A percentile compares a stretch with the other conserved stretches of the same genome.
Evolutionary conservation across 1,284 basidiomycete species (phyloP).

Genomic region (Schizophyllum commune): DNA sequence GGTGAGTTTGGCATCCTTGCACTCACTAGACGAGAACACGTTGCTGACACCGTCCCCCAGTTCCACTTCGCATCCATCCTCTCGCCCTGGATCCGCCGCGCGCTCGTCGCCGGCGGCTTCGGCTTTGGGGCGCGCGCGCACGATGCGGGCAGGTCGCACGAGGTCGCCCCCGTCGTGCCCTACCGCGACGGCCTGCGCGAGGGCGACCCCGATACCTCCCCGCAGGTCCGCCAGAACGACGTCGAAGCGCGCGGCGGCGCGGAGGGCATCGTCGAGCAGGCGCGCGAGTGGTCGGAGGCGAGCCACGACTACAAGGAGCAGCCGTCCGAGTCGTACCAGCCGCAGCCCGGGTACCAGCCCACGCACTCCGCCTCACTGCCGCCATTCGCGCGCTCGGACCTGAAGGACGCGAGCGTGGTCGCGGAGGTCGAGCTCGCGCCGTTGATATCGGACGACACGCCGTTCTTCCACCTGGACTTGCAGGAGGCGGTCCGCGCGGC

Average conservation of each 20-base stretch:
- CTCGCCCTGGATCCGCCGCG: constrained; percentile 92
- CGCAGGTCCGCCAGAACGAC: background rate
- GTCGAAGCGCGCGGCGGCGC: background rate
- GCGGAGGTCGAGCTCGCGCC: constrained; percentile 21
- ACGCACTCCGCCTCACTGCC: background rate
- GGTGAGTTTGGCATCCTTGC: constrained; percentile 29
- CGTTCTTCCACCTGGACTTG: constrained; percentile 86
- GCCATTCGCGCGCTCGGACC: too few species aligned
- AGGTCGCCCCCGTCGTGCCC: constrained; percentile 71
- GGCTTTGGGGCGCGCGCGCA: constrained; percentile 51
- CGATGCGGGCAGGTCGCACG: constrained; percentile 42
- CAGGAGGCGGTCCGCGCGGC: constrained; percentile 66
- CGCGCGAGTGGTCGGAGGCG: background rate
- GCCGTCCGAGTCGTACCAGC: constrained; percentile 28
- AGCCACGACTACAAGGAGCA: constrained; percentile 20
- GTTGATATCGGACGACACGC: constrained; percentile 38
- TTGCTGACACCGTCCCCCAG: constrained; percentile 23
- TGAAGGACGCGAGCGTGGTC: constrained; percentile 27
- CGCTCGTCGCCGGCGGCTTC: constrained; percentile 83
- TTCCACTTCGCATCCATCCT: constrained; percentile 88
- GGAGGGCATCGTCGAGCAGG: background rate
- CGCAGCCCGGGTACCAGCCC: too few species aligned
- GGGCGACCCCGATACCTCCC: constrained; percentile 14
- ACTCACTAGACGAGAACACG: background rate
- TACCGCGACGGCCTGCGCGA: constrained; percentile 38